Base-by-base conservation (phyloP, 2,329 filamentous ascomycete genomes). In the Fusarium sulawesiense region DNA sequence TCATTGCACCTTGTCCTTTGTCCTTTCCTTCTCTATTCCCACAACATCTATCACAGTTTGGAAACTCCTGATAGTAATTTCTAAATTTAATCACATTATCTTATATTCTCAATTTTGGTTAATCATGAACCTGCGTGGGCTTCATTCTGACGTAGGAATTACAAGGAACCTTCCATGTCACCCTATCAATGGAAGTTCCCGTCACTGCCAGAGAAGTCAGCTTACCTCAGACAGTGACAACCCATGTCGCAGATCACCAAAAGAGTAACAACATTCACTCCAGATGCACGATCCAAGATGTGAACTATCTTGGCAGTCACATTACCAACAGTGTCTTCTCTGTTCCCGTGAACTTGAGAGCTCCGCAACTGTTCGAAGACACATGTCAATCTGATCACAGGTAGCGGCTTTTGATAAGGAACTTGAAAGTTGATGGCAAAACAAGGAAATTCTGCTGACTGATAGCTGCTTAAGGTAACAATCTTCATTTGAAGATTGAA, bases 151-250 rank as follows among this genome's bases (percentile, higher is more conserved):
- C 18, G 18, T 12, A 37, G 18, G 6, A 2, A 37, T 4, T 7
- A 11, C 34, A n/a, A 6, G 34, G 4, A n/a, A 37, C 34, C 5
- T n/a, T 37, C 34, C 9, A n/a, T 1, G 34, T 13, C 2, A 8
- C 6, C 20, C 46, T 29, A 12, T 11, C 12, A n/a, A 29, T 6
- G 4, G n/a, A n/a, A 6, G 1, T 30, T 0, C 1, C 16, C 5
- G 27, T 44, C 4, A 1, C 5, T n/a, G 48, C 14, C 7, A 20
- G 3, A 2, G 4, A 4, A 9, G 13, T 42, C 47, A 25, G 59
- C 49, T 56, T 44, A 56, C 42, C n/a, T 62, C 60, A 62, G 57
- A 62, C 12, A 9, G 25, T 0, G 18, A 46, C 9, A 16, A 5
- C 16, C 32, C 41, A 41, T 18, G 21, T 12, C 9, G 30, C 18